Base-by-base conservation (phyloP, 139 green algal genomes). In the Picochlorum sp. region DNA sequence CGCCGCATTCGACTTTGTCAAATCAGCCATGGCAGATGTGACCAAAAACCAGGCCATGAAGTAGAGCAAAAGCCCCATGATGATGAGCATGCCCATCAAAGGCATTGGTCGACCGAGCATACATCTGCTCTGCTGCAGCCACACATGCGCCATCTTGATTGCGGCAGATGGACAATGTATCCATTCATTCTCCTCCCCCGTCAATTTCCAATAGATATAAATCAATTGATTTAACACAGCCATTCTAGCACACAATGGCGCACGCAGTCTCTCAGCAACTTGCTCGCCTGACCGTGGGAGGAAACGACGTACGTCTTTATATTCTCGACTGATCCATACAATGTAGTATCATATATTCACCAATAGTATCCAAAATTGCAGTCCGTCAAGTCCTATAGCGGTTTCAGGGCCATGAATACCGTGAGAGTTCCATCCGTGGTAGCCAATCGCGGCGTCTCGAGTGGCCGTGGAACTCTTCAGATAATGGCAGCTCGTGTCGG, bases 401-500 rank as follows among this genome's bases (percentile, higher is more conserved):
- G 74, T 28, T 72, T 78, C 70, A 67, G 50, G 47, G 70, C 74
- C 18, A 21, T 49, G n/a, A 57, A 47, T 28, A 20, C 66, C 4
- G 49, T 26, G 44, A 67, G 58, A 63, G 44, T 28, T 38, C 37
- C 69, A 9, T 24, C 49, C 28, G 65, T 56, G 6, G n/a, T 23
- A 28, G 15, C 15, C 9, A 15, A 30, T 15, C 44, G 44, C 52
- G 21, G 64, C 23, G 24, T 32, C 2, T 45, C 28, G 45, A 71
- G 76, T 50, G 15, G 51, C 51, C 79, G 85, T 16, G 63, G 49
- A 38, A 76, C 86, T 13, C 71, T 95, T 44, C 66, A 68, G n/a
- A 76, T 94, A n/a, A 63, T 84, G 65, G 79, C 74, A 20, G 81
- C 94, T n/a, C 92, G 92, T 87, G 83, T 98, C 6, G 93, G 86